A percentile compares a stretch with the other conserved stretches of the same genome.
Evolutionary conservation across 164 flowering plant genomes (phyloP).

Genomic region (Nelumbo lutea): DNA sequence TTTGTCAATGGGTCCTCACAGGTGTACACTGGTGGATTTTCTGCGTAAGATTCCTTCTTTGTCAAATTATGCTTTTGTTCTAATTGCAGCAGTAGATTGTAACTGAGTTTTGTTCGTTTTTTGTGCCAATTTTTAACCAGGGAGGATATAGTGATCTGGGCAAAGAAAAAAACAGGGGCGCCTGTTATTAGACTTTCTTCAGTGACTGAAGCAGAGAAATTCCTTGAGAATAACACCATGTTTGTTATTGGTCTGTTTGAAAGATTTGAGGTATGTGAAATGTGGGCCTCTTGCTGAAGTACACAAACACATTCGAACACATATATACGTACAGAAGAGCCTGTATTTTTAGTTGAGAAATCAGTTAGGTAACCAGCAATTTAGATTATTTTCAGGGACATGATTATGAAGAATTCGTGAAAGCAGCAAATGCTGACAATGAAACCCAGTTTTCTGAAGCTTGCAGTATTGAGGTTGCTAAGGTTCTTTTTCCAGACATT

Average conservation of each 20-base stretch:
- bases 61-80: background rate
- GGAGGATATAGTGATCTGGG: constrained; percentile 88
- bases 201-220: constrained; percentile 48
- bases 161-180: constrained; percentile 72
- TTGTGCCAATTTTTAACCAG: constrained; percentile 29
- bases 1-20: constrained; percentile 74
- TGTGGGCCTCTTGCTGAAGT: background rate
- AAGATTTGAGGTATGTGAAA: constrained; percentile 59
- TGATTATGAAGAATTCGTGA: constrained; percentile 64
- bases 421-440: constrained; percentile 66
- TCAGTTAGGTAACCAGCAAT: too few relatives aligned
- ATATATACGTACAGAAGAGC: too few relatives aligned
- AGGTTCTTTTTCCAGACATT: constrained; percentile 57
- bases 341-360: too few relatives aligned
- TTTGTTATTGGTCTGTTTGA: constrained; percentile 68
- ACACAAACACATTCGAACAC: too few relatives aligned
- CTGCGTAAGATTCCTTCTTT: constrained; percentile 42
- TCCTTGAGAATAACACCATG: constrained; percentile 44
- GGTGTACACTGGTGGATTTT: constrained; percentile 69
- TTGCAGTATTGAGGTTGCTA: constrained; percentile 46
- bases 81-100: background rate
- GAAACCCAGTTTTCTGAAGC: constrained; percentile 83
- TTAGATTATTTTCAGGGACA: constrained; percentile 41
- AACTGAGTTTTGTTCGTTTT: background rate
- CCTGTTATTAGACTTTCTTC: constrained; percentile 66